Evolutionary conservation across 2,329 filamentous ascomycete genomes (phyloP).

Genomic region (Xenosphaeropsis pyriputrescens): DNA sequence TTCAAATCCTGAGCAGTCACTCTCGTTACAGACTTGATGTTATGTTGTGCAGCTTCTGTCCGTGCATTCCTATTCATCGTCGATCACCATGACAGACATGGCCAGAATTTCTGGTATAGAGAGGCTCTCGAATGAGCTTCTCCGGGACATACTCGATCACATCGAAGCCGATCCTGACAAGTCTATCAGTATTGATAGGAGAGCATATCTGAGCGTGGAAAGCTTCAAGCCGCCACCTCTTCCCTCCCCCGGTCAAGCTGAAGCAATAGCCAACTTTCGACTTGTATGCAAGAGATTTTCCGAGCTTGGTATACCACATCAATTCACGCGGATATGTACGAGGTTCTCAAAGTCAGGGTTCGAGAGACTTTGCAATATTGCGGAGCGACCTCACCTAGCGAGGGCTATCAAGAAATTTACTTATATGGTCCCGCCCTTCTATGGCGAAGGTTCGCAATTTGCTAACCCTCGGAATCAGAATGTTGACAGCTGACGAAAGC

Average conservation of each 20-base stretch:
- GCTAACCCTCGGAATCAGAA: neutral
- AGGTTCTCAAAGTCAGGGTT: slow-evolving; percentile 34
- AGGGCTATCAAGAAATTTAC: slow-evolving; percentile 42
- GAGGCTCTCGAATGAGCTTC: slow-evolving; percentile 21
- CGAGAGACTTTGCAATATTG: slow-evolving; percentile 29
- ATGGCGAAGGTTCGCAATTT: slow-evolving; percentile 28
- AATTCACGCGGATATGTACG: slow-evolving; percentile 33
- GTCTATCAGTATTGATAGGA: slow-evolving; percentile 30
- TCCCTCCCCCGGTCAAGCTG: slow-evolving; percentile 3
- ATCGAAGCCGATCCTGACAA: slow-evolving; percentile 34
- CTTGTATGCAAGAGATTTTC: slow-evolving; percentile 32
- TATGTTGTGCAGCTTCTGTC: too few relatives aligned
- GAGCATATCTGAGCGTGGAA: slow-evolving; percentile 33
- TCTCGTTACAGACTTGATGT: too few relatives aligned
- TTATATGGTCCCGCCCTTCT: slow-evolving; percentile 44
- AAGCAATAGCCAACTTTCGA: slow-evolving; percentile 28
- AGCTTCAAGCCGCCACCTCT: slow-evolving; percentile 28
- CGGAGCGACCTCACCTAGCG: slow-evolving; percentile 31
- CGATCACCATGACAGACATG: neutral
- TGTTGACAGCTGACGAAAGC: neutral
- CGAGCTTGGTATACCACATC: slow-evolving; percentile 30
- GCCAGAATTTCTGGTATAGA: neutral
- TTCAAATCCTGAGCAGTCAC: too few relatives aligned
- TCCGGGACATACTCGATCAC: slow-evolving; percentile 31
- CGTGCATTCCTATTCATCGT: too few relatives aligned